Base-by-base conservation (phyloP, 2,329 filamentous ascomycete species). In the Microdochium nivale region DNA sequence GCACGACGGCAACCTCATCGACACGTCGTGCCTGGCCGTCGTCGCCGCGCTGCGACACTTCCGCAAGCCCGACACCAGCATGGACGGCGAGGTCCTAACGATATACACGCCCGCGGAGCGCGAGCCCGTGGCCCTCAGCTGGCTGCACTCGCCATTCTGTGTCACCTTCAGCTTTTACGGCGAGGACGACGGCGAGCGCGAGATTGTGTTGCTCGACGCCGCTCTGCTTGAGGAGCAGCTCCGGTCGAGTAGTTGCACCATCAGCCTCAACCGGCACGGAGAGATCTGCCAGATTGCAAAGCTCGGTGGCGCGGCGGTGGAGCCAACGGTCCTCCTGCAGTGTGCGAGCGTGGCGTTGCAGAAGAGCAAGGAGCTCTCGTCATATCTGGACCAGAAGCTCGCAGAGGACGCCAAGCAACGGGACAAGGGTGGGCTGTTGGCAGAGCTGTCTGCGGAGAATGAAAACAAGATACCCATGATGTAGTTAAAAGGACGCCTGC, bases 201-300 rank as follows among this genome's bases (percentile, higher is more conserved):
- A 87, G 58, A 77, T 85, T 14, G 79, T 88, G 44, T 63, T 91
- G 50, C 65, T 88, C n/a, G 88, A 94, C 67, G 79, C 87, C 2
- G 86, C 78, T 44, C 74, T 83, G 66, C 68, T 88, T 37, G 88
- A 94, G 70, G 88, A 94, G 70, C 86, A 90, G 66, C 75, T 90
- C 52, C 76, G 87, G 21, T 79, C 86, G 37, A 85, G 83, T 52
- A 84, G 85, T 67, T 81, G 88, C 60, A 88, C 88, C 7, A 81
- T 97, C 61, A 92, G 89, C 51, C 78, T 96, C 68, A 96, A 96
- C 69, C 84, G 83, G 63, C 87, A 91, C 62, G 91, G 91, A 24
- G 91, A 96, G 72, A 81, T 96, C 40, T 95, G 90, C 62, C 89
- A 95, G 68, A 81, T 96, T 54, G 86, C 90, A 27, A 99, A 99